Base-by-base conservation (phyloP, 176 grass and related monocot genomes). In the Typha latifolia region DNA sequence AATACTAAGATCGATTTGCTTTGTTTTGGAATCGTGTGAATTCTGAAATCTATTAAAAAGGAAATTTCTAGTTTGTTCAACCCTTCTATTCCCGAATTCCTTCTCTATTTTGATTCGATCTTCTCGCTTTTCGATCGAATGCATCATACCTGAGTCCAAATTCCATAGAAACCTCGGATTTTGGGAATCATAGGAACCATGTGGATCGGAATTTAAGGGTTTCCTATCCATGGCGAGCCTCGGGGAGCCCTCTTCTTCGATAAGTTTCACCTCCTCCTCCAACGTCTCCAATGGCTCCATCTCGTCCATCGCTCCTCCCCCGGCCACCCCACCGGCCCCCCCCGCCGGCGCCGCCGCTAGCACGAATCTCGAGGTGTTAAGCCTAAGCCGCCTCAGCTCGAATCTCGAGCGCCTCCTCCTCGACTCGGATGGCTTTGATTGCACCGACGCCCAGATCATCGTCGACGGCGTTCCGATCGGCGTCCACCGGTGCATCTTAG, bases 401-500 rank as follows among this genome's bases (percentile, higher is more conserved):
- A 99, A 99, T 49, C 89, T 99, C 29, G 89, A 83, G 81, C 75
- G 71, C 55, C 86, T 99, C 63, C 73, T 76, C 66, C 48, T 87
- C 61, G 83, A 94, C 51, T 47, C 81, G 24, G 43, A 66, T 78
- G 80, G 81, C 74, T 83, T 99, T 24, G 89, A 85, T 59, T 94
- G 86, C 79, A 94, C 81, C 75, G 95, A 99, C 73, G 95, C 95
- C 21, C 86, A 99, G 20, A 74, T 99, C 71, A 66, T 90, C 19
- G 48, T 99, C 62, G 84, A 90, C 14, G 85, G 81, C 0, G 47
- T 52, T 24, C 79, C 95, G 0, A 74, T 99, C 2, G 76, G 86
- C 62, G 21, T 99, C 76, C 95, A 99, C 75, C 95, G 89, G 55
- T 99, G 95, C 79, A 99, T 99, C 50, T 80, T 99, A 47, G 86